Evolutionary conservation across 208 protist genomes (phyloP).

Genomic region (Acanthamoeba royreba): DNA sequence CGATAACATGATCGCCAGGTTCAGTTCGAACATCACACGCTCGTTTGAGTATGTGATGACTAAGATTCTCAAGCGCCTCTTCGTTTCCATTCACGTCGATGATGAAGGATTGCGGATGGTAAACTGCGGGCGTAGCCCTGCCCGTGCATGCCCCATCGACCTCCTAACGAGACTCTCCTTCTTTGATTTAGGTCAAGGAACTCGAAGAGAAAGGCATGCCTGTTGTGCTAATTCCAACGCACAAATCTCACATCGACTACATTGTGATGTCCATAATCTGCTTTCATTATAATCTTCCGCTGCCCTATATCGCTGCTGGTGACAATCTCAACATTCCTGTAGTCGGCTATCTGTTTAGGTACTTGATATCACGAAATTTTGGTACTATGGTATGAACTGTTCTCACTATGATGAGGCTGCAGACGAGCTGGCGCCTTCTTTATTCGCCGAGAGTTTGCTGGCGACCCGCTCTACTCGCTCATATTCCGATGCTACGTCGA

Average conservation of each 20-base stretch:
- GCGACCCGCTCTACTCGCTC: conserved; percentile 59
- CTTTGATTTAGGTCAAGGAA: conserved; percentile 13
- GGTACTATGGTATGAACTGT: neutral
- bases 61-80: neutral
- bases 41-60: neutral
- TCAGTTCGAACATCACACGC: neutral
- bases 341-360: neutral
- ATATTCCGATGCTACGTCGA: conserved; percentile 57
- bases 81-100: conserved; percentile 4
- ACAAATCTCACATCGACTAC: conserved; percentile 69
- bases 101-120: neutral
- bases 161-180: too few species aligned
- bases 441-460: conserved; percentile 55
- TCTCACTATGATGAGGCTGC: too few species aligned
- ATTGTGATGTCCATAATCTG: conserved; percentile 62
- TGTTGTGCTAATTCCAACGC: conserved; percentile 60
- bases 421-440: conserved; percentile 60
- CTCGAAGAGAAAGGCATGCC: conserved; percentile 3
- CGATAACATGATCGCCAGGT: neutral
- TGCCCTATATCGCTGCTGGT: conserved; percentile 61
- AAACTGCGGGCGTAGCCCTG: too few species aligned
- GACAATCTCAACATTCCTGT: conserved; percentile 64
- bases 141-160: too few species aligned
- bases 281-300: conserved; percentile 42
- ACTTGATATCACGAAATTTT: neutral